Conservation (phyloP, 2,329 filamentous ascomycete genomes). For the Pseudogymnoascus sp. region DNA sequence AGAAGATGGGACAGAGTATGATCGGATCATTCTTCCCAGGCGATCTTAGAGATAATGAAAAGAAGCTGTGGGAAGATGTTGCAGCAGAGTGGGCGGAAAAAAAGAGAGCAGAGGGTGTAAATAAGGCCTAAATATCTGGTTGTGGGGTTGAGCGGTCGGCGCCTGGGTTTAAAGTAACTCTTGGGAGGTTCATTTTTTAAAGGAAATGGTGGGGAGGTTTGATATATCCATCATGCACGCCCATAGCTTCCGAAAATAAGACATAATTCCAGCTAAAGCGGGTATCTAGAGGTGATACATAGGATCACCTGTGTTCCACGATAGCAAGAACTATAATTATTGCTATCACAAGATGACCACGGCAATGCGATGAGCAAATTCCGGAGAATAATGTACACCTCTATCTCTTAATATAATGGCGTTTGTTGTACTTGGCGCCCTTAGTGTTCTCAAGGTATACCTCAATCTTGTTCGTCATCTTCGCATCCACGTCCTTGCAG, state of each 20-base stretch:
- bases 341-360: no score
- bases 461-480: no score
- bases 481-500: no score
- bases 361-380: no score
- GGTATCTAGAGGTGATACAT: background rate
- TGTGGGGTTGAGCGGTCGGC: background rate
- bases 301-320: background rate
- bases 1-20: constrained; percentile 13
- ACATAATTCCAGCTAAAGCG: background rate
- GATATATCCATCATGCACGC: background rate
- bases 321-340: background rate
- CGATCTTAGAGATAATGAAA: constrained; percentile 9
- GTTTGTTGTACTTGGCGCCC: no score
- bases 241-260: background rate
- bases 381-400: no score
- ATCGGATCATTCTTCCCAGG: constrained; percentile 15
- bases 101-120: background rate
- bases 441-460: no score
- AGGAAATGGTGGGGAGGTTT: background rate
- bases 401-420: no score
- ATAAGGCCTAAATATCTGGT: background rate
- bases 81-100: constrained; percentile 2
- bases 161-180: background rate
- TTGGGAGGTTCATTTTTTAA: background rate
- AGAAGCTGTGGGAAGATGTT: constrained; percentile 12